Evolutionary conservation across 768 basidiomycete species (phyloP), one percentile per base, ranked within the genome.

Genomic region (Russula griseocarnosa): DNA sequence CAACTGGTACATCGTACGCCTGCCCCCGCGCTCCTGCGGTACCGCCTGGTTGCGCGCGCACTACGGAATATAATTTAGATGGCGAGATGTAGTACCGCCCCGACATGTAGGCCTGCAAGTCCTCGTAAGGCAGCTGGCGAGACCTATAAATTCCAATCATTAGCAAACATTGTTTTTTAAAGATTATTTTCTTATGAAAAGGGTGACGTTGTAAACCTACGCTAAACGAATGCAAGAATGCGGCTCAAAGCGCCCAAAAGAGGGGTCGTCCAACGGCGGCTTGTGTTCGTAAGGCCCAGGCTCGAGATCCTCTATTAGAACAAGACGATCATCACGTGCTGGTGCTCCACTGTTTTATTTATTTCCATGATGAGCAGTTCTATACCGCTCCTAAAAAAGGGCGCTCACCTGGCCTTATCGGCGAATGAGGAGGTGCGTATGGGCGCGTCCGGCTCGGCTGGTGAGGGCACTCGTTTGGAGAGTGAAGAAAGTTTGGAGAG

Each of bases 41-140:
- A 67, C 90, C 88, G 71, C 90, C 85, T 0, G 88, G 84, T 16
- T 86, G 80, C 0, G 89, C 82, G 11, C 90, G 86, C 49, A 94
- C 81, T 52, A 87, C 82, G 10, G 94, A 93, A 76, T 99, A 99
- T 40, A 99, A 79, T 22, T 80, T 85, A 1, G 94, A 95, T 0
- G 94, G 94, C 0, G 93, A 87, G 50, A 99, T 79, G 71, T 90
- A 92, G 74, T 87, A 97, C 51, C 96, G 86, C 7, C 86, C 92
- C 40, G 81, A 78, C 30, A 99, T 79, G 74, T 95, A 85, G 18
- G 87, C 87, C 73, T 90, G 86, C 20, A 98, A 75, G 66, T 88
- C 85, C 30, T 88, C 83, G 71, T 98, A 87, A 3, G 90, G 71
- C 24, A 94, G 75, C 3, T 72, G 72, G 34, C 96, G 90, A 26